Evolutionary conservation across 2,329 filamentous ascomycete genomes (phyloP), one percentile per base, ranked within the genome.

Genomic region (Paramyrothecium sp.): DNA sequence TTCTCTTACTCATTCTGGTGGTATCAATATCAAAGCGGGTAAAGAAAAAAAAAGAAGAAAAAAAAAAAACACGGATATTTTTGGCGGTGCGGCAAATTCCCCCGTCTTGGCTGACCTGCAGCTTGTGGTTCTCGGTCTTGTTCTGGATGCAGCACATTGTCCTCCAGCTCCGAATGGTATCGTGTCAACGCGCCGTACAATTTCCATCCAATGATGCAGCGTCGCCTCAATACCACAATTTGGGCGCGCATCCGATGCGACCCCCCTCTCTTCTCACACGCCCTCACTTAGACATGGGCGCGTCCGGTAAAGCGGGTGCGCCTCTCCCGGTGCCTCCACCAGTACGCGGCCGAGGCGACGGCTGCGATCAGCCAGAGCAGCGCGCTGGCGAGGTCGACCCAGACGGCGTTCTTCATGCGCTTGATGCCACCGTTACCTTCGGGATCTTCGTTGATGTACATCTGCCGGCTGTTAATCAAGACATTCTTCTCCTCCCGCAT

Each of bases 401-500:
- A 96, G 17, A 95, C 90, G 5, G 91, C 90, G 68, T 88, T 87
- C 77, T 92, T 92, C 92, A 97, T 96, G 56, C 90, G 83, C 63
- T 79, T 76, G 57, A 94, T 81, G 53, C 82, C 86, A 46, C 66
- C 65, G 68, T 90, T 81, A 16, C 86, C 87, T 69, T 89, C 79
- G 0, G 87, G 71, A 58, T 91, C 72, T 66, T 87, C 87, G 55
- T 84, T 73, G 69, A 96, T 89, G 78, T 89, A 97, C 80, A 94
- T 75, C 75, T 81, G 60, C 33, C 26, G 20, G 47, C 41, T 49
- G 54, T 48, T 62, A 57, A 59, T 30, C 47, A 49, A 49, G 20
- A 16, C 12, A 4, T 7, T 58, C 47, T 63, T 60, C 60, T 57
- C 54, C 58, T 56, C 38, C 53, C 48, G 26, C 41, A 22, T 51